Evolutionary conservation across 306 rosid genomes (phyloP).

Genomic region (Inga oerstediana): DNA sequence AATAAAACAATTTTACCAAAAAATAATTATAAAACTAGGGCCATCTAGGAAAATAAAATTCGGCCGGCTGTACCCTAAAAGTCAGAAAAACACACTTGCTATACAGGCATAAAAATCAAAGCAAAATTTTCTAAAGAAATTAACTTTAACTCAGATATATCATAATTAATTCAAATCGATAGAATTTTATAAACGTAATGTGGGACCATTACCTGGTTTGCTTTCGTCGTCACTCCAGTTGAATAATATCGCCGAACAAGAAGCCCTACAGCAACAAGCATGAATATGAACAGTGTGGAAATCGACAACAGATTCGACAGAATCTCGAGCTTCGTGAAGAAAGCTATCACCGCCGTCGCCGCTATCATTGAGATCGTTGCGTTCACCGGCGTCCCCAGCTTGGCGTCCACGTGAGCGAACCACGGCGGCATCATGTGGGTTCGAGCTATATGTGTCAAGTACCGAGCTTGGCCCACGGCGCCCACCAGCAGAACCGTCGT

Average conservation of each 20-base stretch:
- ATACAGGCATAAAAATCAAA: not conserved
- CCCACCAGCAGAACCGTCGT: conserved; percentile 73
- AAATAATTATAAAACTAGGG: not conserved
- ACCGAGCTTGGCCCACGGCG: conserved; percentile 84
- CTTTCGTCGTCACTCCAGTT: conserved; percentile 50
- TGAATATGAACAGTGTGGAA: conserved; percentile 75
- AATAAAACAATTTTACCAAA: not conserved
- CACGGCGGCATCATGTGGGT: conserved; percentile 94
- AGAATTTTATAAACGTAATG: no score
- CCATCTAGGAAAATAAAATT: not conserved
- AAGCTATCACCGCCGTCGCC: conserved; percentile 65
- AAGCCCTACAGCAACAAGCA: conserved; percentile 73
- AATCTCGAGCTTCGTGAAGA: conserved; percentile 61
- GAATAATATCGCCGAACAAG: conserved; percentile 71
- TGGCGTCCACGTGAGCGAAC: conserved; percentile 69
- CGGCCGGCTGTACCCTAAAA: not conserved
- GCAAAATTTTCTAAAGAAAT: not conserved
- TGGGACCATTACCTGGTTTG: conserved; percentile 10
- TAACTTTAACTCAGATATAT: not conserved
- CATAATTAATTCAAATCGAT: not conserved
- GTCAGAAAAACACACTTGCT: not conserved
- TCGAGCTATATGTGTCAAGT: conserved; percentile 83
- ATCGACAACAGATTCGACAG: conserved; percentile 69
- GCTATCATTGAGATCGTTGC: conserved; percentile 66
- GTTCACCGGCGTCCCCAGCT: conserved; percentile 73